phyloP scores from a whole-genome alignment of 306 rosid genomes.

The Vigna trinervia region DNA sequence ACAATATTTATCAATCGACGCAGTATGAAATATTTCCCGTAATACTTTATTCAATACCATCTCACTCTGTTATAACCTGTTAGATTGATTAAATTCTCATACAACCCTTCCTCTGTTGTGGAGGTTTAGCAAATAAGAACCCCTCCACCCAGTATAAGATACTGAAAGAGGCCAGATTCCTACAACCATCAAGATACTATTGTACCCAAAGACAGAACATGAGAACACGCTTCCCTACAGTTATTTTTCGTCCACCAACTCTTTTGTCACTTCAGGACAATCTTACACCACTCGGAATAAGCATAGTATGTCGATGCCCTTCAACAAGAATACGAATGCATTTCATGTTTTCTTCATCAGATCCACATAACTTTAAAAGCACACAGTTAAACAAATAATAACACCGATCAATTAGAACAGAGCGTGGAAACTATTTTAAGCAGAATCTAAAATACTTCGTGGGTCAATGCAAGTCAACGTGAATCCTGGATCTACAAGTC shows the following conservation, averaged over 20 bases:
- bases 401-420: not conserved
- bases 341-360: constrained; percentile 1
- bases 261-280: not conserved
- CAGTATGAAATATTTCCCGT: not conserved
- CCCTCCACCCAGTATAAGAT: not conserved
- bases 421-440: not conserved
- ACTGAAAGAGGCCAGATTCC: constrained; percentile 2
- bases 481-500: constrained; percentile 21
- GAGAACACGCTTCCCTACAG: not conserved
- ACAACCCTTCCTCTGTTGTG: too few species aligned
- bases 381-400: not conserved
- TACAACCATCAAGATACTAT: not conserved
- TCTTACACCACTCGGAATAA: not conserved
- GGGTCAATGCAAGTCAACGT: constrained; percentile 48
- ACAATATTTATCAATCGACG: not conserved
- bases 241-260: not conserved
- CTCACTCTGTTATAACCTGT: not conserved
- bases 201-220: not conserved
- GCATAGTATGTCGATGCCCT: not conserved
- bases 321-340: not conserved
- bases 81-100: not conserved
- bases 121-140: too few species aligned
- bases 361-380: not conserved
- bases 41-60: constrained; percentile 5
- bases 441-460: not conserved